A percentile compares a stretch with the other conserved stretches of the same genome.
Conservation (phyloP, 2,329 filamentous ascomycete species). For the Scedosporium minutisporum region DNA sequence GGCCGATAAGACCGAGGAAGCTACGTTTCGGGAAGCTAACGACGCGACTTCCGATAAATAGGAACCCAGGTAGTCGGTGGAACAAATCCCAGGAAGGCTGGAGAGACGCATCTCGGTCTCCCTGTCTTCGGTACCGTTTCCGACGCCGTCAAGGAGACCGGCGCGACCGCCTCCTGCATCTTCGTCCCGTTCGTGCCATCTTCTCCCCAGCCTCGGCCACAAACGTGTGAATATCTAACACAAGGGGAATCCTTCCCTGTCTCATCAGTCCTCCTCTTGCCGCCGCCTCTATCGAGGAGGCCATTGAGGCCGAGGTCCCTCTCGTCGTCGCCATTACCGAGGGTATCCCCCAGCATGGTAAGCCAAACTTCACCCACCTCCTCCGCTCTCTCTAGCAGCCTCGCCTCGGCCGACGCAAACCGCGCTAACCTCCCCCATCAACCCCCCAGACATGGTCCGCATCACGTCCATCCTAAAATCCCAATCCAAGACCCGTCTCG, state of each 20-base stretch:
- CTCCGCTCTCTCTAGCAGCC: slow-evolving; percentile 2
- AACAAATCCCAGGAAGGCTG: slow-evolving; percentile 98
- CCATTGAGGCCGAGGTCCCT: slow-evolving; percentile 83
- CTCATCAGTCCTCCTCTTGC: slow-evolving; percentile 66
- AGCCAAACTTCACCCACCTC: slow-evolving; percentile 18
- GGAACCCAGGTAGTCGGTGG: slow-evolving; percentile 96
- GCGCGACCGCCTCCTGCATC: slow-evolving; percentile 84
- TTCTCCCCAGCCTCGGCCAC: background rate
- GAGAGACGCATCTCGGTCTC: slow-evolving; percentile 75
- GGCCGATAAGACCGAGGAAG: background rate
- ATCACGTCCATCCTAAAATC: slow-evolving; percentile 97
- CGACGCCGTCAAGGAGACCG: slow-evolving; percentile 83
- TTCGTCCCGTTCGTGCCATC: slow-evolving; percentile 70
- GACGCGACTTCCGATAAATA: slow-evolving; percentile 25
- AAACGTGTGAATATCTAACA: background rate
- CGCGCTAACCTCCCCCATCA: slow-evolving; percentile 5
- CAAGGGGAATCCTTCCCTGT: background rate
- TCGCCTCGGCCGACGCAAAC: background rate
- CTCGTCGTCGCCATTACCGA: slow-evolving; percentile 97
- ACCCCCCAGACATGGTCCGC: slow-evolving; percentile 79
- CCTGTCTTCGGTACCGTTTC: slow-evolving; percentile 87
- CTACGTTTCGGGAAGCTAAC: slow-evolving; percentile 9
- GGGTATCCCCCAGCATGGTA: slow-evolving; percentile 94
- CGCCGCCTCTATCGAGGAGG: slow-evolving; percentile 93
- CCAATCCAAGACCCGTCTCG: slow-evolving; percentile 91